Conservation (phyloP, 495 filamentous ascomycete genomes). For the Immersiella caudata region DNA sequence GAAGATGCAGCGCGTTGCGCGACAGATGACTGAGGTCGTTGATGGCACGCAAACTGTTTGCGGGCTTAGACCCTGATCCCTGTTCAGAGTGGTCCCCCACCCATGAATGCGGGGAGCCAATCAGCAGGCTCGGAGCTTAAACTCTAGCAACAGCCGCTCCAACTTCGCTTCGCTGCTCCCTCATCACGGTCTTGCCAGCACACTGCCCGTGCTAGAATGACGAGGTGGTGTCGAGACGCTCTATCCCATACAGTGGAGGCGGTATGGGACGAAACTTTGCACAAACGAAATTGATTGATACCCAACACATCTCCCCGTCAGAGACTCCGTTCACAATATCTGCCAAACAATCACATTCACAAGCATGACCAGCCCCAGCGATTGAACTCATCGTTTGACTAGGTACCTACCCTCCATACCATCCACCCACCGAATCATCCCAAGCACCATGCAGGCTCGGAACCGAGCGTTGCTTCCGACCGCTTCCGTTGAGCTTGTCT, state of each 20-base stretch:
- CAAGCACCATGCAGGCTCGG: not conserved
- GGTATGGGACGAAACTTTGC: not conserved
- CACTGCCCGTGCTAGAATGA: not conserved
- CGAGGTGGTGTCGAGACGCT: not conserved
- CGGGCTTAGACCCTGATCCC: not conserved
- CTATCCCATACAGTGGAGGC: not conserved
- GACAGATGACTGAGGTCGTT: not conserved
- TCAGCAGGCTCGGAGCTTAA: not conserved
- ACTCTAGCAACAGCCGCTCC: not conserved
- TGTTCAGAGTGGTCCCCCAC: too few species aligned
- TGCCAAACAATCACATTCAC: not conserved
- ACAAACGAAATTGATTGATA: not conserved
- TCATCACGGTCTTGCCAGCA: not conserved
- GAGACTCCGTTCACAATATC: not conserved
- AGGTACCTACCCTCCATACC: too few species aligned
- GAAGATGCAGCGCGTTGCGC: not conserved
- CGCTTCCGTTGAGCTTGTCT: not conserved
- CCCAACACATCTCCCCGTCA: not conserved
- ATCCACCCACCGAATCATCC: too few species aligned
- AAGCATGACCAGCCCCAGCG: too few species aligned
- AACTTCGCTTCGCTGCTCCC: not conserved
- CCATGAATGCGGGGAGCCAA: not conserved
- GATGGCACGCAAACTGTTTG: not conserved
- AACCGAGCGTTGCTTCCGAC: not conserved
- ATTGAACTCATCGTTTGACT: too few species aligned